Percentiles rank a stretch among this genome's conserved stretches.
Evolutionary conservation across 768 basidiomycete genomes (phyloP).

Genomic region (Gymnopilus dilepis): DNA sequence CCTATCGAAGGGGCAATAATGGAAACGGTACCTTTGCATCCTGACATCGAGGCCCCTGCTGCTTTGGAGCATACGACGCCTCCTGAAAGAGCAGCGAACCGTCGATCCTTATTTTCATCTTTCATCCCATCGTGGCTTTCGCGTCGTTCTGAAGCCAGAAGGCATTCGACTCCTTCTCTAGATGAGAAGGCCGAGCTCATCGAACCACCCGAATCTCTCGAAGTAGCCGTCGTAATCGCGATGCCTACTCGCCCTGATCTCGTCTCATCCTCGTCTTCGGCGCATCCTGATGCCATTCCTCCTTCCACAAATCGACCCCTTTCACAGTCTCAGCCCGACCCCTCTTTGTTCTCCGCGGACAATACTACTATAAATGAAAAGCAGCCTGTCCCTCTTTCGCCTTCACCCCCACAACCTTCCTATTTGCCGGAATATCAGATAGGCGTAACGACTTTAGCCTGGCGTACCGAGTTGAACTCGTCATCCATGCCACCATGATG

Average conservation of each 20-base stretch:
- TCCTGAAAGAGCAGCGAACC: background rate
- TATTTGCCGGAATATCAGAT: constrained; percentile 46
- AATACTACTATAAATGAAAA: background rate
- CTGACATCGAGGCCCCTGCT: background rate
- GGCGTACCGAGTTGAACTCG: constrained; percentile 27
- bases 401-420: background rate
- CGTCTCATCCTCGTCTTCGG: background rate
- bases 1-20: background rate
- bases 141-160: background rate
- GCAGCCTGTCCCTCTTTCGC: background rate
- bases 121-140: constrained; percentile 1
- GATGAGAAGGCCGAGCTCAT: constrained; percentile 12
- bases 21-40: background rate
- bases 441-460: constrained; percentile 45
- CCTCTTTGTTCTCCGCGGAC: background rate
- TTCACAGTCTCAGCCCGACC: background rate
- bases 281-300: background rate
- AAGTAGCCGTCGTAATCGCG: constrained; percentile 50
- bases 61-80: background rate
- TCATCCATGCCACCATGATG: background rate
- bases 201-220: constrained; percentile 25
- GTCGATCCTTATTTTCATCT: background rate
- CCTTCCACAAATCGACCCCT: background rate
- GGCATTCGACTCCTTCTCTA: background rate
- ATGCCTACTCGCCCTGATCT: constrained; percentile 43